phyloP scores from a whole-genome alignment of 2,329 filamentous ascomycete species.

The Volutella citrinella region DNA sequence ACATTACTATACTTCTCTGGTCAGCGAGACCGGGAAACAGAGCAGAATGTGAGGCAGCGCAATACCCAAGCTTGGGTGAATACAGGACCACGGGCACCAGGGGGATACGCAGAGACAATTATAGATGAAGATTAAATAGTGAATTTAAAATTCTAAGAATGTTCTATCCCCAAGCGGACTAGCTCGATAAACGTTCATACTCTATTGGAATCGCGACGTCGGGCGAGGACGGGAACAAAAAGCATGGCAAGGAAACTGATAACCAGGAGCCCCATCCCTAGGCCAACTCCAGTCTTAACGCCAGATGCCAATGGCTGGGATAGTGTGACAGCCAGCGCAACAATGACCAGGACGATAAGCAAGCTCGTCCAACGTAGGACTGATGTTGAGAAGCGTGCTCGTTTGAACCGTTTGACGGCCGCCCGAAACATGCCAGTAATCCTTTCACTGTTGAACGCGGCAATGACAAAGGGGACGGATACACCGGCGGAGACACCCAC shows the following conservation, averaged over 20 bases:
- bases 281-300: background rate
- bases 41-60: too few species aligned
- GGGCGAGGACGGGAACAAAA: too few species aligned
- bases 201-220: too few species aligned
- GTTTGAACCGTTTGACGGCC: too few species aligned
- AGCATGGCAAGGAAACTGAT: background rate
- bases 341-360: background rate
- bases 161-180: too few species aligned
- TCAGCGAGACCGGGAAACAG: too few species aligned
- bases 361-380: too few species aligned
- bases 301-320: background rate
- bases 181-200: too few species aligned
- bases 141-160: background rate
- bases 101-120: conserved; percentile 3
- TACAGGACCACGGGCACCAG: too few species aligned
- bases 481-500: conserved; percentile 7
- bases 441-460: conserved; percentile 7
- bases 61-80: too few species aligned
- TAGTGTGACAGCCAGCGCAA: background rate
- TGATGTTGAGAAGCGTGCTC: too few species aligned
- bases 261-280: background rate
- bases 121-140: background rate
- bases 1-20: too few species aligned
- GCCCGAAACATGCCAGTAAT: background rate
- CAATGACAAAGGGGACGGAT: conserved; percentile 6